Evolutionary conservation across 129 eudicot species (phyloP).

Genomic region (Silybum marianum): DNA sequence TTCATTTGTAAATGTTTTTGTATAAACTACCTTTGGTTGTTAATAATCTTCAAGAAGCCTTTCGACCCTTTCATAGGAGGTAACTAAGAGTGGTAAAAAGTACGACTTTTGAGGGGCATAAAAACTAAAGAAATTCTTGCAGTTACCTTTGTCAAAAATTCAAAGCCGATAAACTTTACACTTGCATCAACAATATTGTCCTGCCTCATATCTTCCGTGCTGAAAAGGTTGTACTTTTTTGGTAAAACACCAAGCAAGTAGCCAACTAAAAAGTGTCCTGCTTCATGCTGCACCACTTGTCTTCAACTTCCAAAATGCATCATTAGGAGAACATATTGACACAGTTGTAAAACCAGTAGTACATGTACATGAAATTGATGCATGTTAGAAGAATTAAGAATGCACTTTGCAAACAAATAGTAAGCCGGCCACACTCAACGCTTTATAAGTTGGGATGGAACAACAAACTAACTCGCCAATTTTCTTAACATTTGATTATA

Average conservation of each 20-base stretch:
- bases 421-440: constrained; percentile 7
- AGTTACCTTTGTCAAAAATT: constrained; percentile 61
- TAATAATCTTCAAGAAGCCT: background rate
- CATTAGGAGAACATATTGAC: background rate
- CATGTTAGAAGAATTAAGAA: background rate
- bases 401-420: background rate
- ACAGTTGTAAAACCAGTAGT: constrained; percentile 11
- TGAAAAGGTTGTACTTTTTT: constrained; percentile 49
- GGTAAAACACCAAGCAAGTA: constrained; percentile 75
- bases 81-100: background rate
- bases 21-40: background rate
- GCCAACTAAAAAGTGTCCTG: constrained; percentile 77
- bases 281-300: constrained; percentile 64
- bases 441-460: background rate
- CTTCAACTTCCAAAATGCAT: constrained; percentile 31
- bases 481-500: background rate
- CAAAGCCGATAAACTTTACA: constrained; percentile 59
- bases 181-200: constrained; percentile 48
- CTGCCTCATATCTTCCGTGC: constrained; percentile 43
- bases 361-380: constrained; percentile 11
- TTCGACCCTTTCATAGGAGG: background rate
- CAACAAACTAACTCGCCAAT: background rate
- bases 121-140: background rate
- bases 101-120: background rate
- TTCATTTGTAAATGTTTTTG: background rate